Percentiles rank a stretch among this genome's conserved stretches.
These are phyloP conservation scores for Fraxinus floribunda DNA, from an alignment of 305 asterid genomes.

Conservation along the genomic window DNA sequence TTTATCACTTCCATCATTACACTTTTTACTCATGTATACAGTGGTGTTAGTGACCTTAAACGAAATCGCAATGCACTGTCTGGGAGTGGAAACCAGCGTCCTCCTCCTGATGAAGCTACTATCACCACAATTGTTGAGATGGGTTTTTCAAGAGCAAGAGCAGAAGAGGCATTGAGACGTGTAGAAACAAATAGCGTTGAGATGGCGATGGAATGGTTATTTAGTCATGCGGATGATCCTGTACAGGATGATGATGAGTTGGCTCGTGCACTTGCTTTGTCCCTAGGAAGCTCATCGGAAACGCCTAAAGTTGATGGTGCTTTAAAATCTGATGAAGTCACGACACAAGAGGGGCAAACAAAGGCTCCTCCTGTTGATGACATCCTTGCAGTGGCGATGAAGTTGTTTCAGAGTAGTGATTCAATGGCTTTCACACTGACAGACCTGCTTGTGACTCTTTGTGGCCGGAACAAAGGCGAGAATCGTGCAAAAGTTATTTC, in stretches of 20 bases:
- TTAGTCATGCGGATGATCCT: conserved; percentile 91
- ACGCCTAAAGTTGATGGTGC: conserved; percentile 69
- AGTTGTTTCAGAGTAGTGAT: conserved; percentile 72
- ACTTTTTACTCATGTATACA: conserved; percentile 68
- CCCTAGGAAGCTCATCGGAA: conserved; percentile 90
- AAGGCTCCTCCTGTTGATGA: conserved; percentile 79
- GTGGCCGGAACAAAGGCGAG: conserved; percentile 80
- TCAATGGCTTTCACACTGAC: conserved; percentile 81
- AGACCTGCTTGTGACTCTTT: conserved; percentile 85
- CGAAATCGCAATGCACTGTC: conserved; percentile 66
- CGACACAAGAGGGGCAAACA: conserved; percentile 61
- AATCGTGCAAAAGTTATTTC: conserved; percentile 74
- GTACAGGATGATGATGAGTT: conserved; percentile 95
- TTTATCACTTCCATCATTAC: conserved; percentile 71
- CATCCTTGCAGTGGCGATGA: conserved; percentile 76
- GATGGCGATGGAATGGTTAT: conserved; percentile 99
- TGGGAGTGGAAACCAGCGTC: conserved; percentile 64
- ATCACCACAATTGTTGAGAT: conserved; percentile 92
- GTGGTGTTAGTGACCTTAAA: conserved; percentile 84
- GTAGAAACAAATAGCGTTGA: conserved; percentile 96
- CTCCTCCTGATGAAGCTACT: conserved; percentile 95
- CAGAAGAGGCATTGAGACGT: conserved; percentile 95
- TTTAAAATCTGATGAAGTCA: conserved; percentile 61
- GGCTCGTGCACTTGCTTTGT: conserved; percentile 98
- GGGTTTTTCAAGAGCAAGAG: conserved; percentile 97